Evolutionary conservation across 257 asterid genomes (phyloP).

Genomic region (Capsicum baccatum): DNA sequence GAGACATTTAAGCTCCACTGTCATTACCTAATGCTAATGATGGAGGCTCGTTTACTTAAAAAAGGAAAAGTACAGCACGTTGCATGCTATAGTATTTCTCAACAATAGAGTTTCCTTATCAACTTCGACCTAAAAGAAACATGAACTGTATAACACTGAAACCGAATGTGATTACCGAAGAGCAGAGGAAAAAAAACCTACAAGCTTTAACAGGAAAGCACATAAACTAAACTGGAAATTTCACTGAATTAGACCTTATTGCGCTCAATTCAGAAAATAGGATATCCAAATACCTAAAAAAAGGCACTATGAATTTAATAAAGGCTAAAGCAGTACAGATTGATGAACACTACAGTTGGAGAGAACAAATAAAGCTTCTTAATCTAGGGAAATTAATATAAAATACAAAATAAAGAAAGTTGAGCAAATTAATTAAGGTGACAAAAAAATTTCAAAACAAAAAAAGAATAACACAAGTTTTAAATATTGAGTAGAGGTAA

Average conservation of each 20-base stretch:
- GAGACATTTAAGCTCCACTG: not conserved
- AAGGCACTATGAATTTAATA: not conserved
- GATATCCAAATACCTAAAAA: not conserved
- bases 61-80: not conserved
- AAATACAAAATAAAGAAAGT: not conserved
- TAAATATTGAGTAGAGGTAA: no score
- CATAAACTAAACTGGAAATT: not conserved
- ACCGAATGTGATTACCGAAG: not conserved
- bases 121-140: not conserved
- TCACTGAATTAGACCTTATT: constrained; percentile 8
- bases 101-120: not conserved
- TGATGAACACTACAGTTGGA: not conserved
- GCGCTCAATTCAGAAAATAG: not conserved
- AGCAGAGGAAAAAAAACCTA: not conserved
- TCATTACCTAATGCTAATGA: not conserved
- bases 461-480: no score
- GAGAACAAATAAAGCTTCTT: not conserved
- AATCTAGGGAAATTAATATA: not conserved
- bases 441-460: no score
- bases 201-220: not conserved
- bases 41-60: not conserved
- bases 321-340: not conserved
- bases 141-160: not conserved
- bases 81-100: not conserved
- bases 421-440: no score